These are phyloP conservation scores for Pichia kluyveri DNA, from an alignment of 805 yeast species.

Conservation along the genomic window DNA sequence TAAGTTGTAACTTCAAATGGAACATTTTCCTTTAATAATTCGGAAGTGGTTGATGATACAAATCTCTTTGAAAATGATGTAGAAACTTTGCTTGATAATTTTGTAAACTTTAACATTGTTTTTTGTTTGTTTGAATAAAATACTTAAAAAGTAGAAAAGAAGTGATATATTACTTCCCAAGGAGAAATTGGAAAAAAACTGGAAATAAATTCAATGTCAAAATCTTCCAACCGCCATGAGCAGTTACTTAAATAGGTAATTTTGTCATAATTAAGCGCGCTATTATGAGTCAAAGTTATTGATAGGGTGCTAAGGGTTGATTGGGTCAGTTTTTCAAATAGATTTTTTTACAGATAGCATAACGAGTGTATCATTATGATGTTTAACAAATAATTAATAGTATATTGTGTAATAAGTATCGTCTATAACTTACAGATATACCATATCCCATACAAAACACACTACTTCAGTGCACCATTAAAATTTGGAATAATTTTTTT, in stretches of 20 bases:
- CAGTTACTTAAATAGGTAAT: not conserved
- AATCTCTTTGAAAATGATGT: constrained; percentile 4
- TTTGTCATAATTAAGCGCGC: constrained; percentile 2
- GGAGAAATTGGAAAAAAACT: not conserved
- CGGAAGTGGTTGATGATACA: constrained; percentile 23
- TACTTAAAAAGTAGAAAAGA: not conserved
- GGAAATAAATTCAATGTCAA: not conserved
- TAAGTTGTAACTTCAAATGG: constrained; percentile 69
- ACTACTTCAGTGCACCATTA: not conserved
- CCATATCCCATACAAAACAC: too few species aligned
- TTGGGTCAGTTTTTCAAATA: too few species aligned
- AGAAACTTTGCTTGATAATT: constrained; percentile 6
- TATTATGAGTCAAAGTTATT: not conserved
- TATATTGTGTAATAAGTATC: too few species aligned
- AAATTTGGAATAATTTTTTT: too few species aligned
- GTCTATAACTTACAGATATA: too few species aligned
- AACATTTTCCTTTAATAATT: constrained; percentile 13
- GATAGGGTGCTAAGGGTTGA: too few species aligned
- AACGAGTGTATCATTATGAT: too few species aligned
- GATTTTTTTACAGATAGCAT: too few species aligned
- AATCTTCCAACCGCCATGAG: not conserved
- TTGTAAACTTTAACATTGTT: constrained; percentile 5
- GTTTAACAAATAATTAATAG: too few species aligned
- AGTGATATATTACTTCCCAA: too few species aligned
- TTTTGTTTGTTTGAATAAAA: not conserved